These are phyloP conservation scores for Lycium barbarum DNA, from an alignment of 257 asterid genomes.

Conservation along the genomic window DNA sequence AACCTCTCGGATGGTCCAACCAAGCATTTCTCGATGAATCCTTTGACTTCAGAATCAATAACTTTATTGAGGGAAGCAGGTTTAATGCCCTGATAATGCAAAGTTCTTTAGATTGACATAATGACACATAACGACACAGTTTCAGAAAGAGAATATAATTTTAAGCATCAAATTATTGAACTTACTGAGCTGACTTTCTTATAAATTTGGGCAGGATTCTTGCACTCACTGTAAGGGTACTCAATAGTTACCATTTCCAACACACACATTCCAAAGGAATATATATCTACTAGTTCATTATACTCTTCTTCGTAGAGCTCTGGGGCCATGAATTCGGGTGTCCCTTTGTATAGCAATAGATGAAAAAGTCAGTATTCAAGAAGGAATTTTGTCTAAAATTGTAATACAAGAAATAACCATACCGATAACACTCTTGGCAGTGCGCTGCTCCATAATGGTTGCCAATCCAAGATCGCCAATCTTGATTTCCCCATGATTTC, in stretches of 20 bases:
- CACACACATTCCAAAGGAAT: constrained; percentile 58
- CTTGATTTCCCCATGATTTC: constrained; percentile 40
- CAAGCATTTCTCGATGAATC: constrained; percentile 50
- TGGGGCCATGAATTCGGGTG: constrained; percentile 53
- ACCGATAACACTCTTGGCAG: constrained; percentile 43
- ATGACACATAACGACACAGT: neutral
- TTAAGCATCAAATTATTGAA: neutral
- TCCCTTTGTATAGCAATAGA: constrained; percentile 32
- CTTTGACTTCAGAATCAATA: constrained; percentile 45
- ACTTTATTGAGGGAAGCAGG: constrained; percentile 46
- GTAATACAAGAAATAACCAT: constrained; percentile 9
- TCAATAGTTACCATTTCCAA: constrained; percentile 50
- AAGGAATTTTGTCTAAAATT: neutral
- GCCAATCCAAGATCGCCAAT: constrained; percentile 49
- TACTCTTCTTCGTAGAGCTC: constrained; percentile 57
- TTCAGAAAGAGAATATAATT: neutral
- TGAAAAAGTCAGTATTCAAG: neutral
- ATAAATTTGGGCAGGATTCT: constrained; percentile 46
- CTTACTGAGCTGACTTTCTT: constrained; percentile 45
- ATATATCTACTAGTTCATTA: constrained; percentile 49
- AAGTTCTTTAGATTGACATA: neutral
- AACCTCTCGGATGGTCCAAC: constrained; percentile 52
- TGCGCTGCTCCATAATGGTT: constrained; percentile 35
- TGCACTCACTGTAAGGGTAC: constrained; percentile 52
- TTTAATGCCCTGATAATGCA: constrained; percentile 38